phyloP scores from a whole-genome alignment of 139 green algal species.

The Micromonas pusilla region DNA sequence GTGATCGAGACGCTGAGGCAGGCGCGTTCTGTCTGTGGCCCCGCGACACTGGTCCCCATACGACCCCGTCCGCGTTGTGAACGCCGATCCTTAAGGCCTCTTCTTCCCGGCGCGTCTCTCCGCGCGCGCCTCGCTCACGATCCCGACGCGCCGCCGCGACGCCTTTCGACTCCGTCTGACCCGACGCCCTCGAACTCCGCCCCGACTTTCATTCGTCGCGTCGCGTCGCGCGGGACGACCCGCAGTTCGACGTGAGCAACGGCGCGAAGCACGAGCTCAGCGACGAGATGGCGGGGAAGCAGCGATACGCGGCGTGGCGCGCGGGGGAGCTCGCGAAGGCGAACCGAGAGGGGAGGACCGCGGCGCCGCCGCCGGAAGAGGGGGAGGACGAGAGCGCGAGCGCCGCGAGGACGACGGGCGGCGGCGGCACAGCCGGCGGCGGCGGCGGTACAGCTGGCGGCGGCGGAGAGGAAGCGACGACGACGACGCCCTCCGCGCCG shows the following conservation, averaged over 20 bases:
- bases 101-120: too few species aligned
- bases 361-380: neutral
- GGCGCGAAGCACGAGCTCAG: neutral
- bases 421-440: too few species aligned
- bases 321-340: conserved; percentile 10
- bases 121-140: too few species aligned
- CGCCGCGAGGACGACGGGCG: neutral
- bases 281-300: conserved; percentile 7
- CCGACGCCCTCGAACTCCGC: too few species aligned
- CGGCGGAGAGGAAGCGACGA: neutral
- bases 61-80: too few species aligned
- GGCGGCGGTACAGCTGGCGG: too few species aligned
- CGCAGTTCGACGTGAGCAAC: neutral
- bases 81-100: too few species aligned
- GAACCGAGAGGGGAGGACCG: neutral
- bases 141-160: too few species aligned
- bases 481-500: neutral
- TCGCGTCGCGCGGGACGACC: neutral
- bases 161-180: too few species aligned
- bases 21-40: too few species aligned
- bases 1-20: conserved; percentile 14
- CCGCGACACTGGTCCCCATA: too few species aligned
- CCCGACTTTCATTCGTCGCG: too few species aligned
- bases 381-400: neutral
- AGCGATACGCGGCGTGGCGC: conserved; percentile 26